Evolutionary conservation across 139 green algal genomes (phyloP), one percentile per base, ranked within the genome.

Genomic region (Parachlorella kessleri): DNA sequence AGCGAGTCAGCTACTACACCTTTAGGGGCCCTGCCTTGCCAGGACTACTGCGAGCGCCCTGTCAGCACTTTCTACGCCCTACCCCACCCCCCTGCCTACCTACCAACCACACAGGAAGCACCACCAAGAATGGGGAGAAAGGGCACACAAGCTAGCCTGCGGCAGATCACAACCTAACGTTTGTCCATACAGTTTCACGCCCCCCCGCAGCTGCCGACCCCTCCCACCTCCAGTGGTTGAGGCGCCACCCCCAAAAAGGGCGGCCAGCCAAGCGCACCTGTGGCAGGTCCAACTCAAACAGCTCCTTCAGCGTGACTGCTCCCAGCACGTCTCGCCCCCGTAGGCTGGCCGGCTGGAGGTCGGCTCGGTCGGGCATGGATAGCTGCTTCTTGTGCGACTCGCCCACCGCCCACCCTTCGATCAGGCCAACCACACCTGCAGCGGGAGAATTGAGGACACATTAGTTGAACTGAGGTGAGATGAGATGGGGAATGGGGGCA

Each of bases 231-330:
- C n/a, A n/a, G n/a, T n/a, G n/a, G n/a, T n/a, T n/a, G n/a, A n/a
- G n/a, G n/a, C n/a, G n/a, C n/a, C n/a, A n/a, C n/a, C n/a, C n/a
- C n/a, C n/a, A n/a, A n/a, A n/a, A n/a, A n/a, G n/a, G n/a, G n/a
- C n/a, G n/a, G n/a, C n/a, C n/a, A n/a, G n/a, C n/a, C n/a, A n/a
- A n/a, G 5, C 33, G 55, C 73, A 88, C 73, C 81, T 89, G 86
- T 24, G 86, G 79, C 70, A 91, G 77, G 24, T 89, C 77, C 39
- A 79, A 84, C 69, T 85, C 65, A 55, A 91, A 91, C 23, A 91
- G 67, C 79, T 91, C 87, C 6, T 76, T 83, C 39, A 91, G 21
- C n/a, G 80, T 88, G 21, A 91, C 23, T 35, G 70, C 70, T 37
- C 78, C 77, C 3, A 24, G 35, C 40, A 78, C 83, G 7, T 75